These are phyloP conservation scores for Litchi chinensis DNA, from an alignment of 345 rosid species.

Conservation along the genomic window DNA sequence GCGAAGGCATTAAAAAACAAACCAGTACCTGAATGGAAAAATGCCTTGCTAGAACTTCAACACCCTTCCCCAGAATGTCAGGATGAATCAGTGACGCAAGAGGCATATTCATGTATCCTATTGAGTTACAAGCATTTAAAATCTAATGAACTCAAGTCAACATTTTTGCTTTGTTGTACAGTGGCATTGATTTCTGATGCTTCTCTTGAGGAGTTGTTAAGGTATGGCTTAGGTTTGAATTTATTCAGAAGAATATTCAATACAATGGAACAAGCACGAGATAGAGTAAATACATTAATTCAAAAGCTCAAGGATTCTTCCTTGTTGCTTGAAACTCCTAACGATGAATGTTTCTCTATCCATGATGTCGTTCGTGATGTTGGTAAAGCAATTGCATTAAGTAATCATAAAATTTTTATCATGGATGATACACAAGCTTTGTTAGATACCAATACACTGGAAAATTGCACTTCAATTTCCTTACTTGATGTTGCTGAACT, in stretches of 20 bases:
- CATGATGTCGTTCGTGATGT: slow-evolving; percentile 32
- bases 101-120: too few species aligned
- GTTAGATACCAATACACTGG: background rate
- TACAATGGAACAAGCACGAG: slow-evolving; percentile 7
- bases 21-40: too few species aligned
- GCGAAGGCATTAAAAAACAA: too few species aligned
- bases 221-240: background rate
- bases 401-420: background rate
- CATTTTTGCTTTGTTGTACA: too few species aligned
- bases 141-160: too few species aligned
- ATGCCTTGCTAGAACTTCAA: too few species aligned
- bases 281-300: slow-evolving; percentile 17
- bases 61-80: too few species aligned
- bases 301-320: slow-evolving; percentile 25
- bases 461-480: background rate
- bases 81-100: too few species aligned
- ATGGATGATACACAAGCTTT: background rate
- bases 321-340: slow-evolving; percentile 12
- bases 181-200: too few species aligned
- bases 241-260: background rate
- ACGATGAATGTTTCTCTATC: background rate
- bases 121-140: too few species aligned
- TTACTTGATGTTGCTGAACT: background rate
- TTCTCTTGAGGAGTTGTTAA: too few species aligned
- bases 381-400: slow-evolving; percentile 17